Base-by-base conservation (phyloP, 1,284 basidiomycete species). In the Ustilago bromivora region DNA sequence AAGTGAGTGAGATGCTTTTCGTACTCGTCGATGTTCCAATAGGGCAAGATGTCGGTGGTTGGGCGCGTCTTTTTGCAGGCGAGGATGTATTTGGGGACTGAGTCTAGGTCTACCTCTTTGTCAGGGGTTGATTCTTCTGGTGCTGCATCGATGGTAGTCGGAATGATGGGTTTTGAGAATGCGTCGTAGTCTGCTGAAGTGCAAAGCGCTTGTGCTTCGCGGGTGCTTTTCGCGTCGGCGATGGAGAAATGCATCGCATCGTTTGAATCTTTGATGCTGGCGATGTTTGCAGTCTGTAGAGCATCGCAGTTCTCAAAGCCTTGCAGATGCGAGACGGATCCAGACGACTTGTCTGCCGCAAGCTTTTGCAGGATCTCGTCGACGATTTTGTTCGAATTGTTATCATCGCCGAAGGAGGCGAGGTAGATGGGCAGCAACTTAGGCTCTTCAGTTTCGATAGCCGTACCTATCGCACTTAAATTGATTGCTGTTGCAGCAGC, bases 211-310 rank as follows among this genome's bases (percentile, higher is more conserved):
- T 59, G 71, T 8, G 80, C 63, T 19, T 64, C 61, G 2, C 32
- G n/a, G 2, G 73, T 60, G 38, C 32, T 59, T 2, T 60, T 28
- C 12, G 57, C 40, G n/a, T 60, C 38, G 12, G 70, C 71, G 6
- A n/a, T 2, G 4, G 58, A 36, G 35, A 92, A 91, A 43, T 88
- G 87, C 82, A 96, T 91, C 9, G 89, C 90, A 84, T 96, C 93
- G 71, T 90, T 82, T 9, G 78, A 75, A 61, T 85, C 84, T n/a
- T 66, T 64, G 55, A 84, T 54, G 46, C 70, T 78, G 11, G 55
- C 61, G 8, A 73, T 15, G 4, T 40, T 19, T 3, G 62, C 61
- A 4, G 47, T 17, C 40, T 76, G n/a, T 6, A 71, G 58, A 7
- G 69, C 46, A 15, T 41, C 12, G 57, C 62, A 54, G 1, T 28